Evolutionary conservation across 768 basidiomycete species (phyloP).

Genomic region (Collybia mongolica): DNA sequence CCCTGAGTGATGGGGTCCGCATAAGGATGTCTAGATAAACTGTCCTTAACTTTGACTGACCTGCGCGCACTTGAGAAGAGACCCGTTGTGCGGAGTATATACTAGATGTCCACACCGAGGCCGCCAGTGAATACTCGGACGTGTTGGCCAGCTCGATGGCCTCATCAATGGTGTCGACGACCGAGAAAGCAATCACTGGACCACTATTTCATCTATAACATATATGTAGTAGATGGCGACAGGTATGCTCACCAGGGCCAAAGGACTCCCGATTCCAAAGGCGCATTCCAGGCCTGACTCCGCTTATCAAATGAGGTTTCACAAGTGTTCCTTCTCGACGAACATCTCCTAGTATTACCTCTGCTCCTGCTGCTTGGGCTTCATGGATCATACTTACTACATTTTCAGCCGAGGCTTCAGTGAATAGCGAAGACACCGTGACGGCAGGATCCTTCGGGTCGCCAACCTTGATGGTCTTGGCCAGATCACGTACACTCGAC

Average conservation of each 20-base stretch:
- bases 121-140: constrained; percentile 48
- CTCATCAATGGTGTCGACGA: constrained; percentile 49
- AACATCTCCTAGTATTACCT: constrained; percentile 43
- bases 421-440: constrained; percentile 40
- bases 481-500: constrained; percentile 28
- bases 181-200: constrained; percentile 41
- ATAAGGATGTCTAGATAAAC: neutral
- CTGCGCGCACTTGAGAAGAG: constrained; percentile 46
- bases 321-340: constrained; percentile 37
- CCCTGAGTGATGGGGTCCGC: constrained; percentile 28
- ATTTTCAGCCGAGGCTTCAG: constrained; percentile 41
- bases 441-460: constrained; percentile 28
- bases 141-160: constrained; percentile 56
- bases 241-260: constrained; percentile 43
- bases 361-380: constrained; percentile 42
- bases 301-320: constrained; percentile 50
- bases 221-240: neutral
- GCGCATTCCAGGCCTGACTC: constrained; percentile 47
- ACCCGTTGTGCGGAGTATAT: constrained; percentile 41
- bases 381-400: constrained; percentile 43
- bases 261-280: constrained; percentile 63
- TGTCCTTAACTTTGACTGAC: constrained; percentile 21
- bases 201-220: neutral
- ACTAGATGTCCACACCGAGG: constrained; percentile 53
- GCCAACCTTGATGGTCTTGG: constrained; percentile 35